Evolutionary conservation across 768 basidiomycete species (phyloP).

Genomic region (Mycena metata): DNA sequence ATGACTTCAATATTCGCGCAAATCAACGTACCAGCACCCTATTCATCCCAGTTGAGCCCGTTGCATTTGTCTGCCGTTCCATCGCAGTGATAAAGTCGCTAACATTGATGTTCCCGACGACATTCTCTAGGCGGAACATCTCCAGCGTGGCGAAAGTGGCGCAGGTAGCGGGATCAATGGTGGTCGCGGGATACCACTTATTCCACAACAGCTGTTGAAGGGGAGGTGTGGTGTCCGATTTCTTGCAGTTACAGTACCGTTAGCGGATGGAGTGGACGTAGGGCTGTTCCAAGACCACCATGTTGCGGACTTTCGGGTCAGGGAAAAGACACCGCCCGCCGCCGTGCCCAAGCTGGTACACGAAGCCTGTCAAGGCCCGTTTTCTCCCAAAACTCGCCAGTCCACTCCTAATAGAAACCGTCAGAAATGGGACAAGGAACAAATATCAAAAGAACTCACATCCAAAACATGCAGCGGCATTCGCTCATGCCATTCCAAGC

Average conservation of each 20-base stretch:
- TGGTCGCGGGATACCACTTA: background rate
- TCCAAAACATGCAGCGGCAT: background rate
- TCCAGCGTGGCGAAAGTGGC: slow-evolving; percentile 1
- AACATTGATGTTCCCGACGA: slow-evolving; percentile 9
- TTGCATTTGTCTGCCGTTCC: background rate
- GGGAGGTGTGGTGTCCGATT: background rate
- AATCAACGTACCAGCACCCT: slow-evolving; percentile 2
- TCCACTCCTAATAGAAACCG: background rate
- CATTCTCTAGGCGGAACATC: slow-evolving; percentile 32
- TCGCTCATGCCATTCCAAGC: background rate
- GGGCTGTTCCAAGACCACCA: background rate
- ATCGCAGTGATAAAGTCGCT: background rate
- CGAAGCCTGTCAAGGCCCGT: background rate
- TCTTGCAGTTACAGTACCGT: background rate
- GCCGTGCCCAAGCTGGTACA: slow-evolving; percentile 4
- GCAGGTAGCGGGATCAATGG: background rate
- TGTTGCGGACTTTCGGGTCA: background rate
- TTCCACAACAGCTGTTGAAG: background rate
- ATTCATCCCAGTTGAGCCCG: background rate
- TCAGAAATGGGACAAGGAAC: too few relatives aligned
- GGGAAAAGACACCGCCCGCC: background rate
- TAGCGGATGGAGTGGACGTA: background rate
- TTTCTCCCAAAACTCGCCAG: background rate
- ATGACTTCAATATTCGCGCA: background rate
- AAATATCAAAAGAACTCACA: background rate